Evolutionary conservation across 176 grass and related monocot species (phyloP), one percentile per base, ranked within the genome.

Genomic region (Otatea glauca): DNA sequence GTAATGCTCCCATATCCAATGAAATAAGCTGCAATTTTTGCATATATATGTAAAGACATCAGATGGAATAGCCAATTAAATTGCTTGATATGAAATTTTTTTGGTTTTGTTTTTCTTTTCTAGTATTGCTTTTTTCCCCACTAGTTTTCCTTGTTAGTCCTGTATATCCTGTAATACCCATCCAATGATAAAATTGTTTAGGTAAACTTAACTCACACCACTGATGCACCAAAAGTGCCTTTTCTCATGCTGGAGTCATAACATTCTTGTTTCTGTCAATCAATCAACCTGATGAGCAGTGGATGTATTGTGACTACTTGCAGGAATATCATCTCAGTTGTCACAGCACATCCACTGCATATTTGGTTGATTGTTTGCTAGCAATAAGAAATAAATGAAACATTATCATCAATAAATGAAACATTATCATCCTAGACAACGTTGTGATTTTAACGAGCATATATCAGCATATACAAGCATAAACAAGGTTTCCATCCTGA

Each of bases 1-100:
- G 85, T 68, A 98, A 66, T 55, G 96, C 86, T 78, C 96, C 96
- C 92, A 98, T 95, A 88, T 98, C 96, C 93, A 98, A 90, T 35
- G 91, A 91, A 77, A 98, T 95, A 77, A 98, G 87, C 96, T 97
- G 90, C 41, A 77, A 63, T 74, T 49, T n/a, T 88, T 80, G 18
- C 63, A 84, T 32, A 68, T 60, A 4, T 47, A 37, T 41, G 23
- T 45, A 66, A 17, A 60, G 12, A 79, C 44, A 85, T 82, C 6
- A 83, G 72, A 89, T 65, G 44, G 56, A 76, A 65, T 15, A 55
- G 13, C 7, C 24, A 27, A 45, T 47, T 55, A 60, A 60, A 76
- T 61, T 81, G 4, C 24, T 65, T 71, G 18, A 70, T 51, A 80
- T 5, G 17, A 71, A 43, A 1, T 34, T 66, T 21, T 37, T 60